These are phyloP conservation scores for Xylaria sp. DNA, from an alignment of 2,329 filamentous ascomycete species.

Conservation along the genomic window DNA sequence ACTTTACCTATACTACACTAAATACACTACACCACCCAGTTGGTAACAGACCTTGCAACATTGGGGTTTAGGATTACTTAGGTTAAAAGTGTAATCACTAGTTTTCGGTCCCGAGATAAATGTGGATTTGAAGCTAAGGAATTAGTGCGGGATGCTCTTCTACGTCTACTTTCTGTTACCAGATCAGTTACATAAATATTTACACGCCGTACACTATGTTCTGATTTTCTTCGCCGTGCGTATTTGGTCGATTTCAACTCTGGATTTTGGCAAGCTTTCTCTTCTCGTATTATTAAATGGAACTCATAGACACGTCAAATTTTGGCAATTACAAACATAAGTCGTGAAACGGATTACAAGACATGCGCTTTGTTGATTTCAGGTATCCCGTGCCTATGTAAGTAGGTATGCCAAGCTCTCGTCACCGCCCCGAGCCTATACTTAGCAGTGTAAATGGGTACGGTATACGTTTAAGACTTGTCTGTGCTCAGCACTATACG, in stretches of 20 bases:
- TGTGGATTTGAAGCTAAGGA: constrained; percentile 19
- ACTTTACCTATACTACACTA: not conserved
- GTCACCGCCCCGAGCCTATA: constrained; percentile 14
- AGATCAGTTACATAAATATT: constrained; percentile 12
- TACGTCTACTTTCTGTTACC: not conserved
- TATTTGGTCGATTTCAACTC: not conserved
- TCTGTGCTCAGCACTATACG: not conserved
- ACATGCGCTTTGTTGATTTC: constrained; percentile 5
- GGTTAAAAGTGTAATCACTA: constrained; percentile 6
- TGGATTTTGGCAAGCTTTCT: not conserved
- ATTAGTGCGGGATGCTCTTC: not conserved
- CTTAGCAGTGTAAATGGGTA: constrained; percentile 1
- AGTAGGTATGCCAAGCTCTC: constrained; percentile 1
- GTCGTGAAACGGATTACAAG: constrained; percentile 14
- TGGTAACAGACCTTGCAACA: not conserved
- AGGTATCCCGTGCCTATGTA: not conserved
- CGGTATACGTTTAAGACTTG: not conserved
- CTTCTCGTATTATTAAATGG: constrained; percentile 8
- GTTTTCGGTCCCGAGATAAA: constrained; percentile 31
- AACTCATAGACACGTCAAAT: not conserved
- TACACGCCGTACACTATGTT: too few species aligned
- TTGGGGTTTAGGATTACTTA: not conserved
- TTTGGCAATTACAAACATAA: constrained; percentile 9
- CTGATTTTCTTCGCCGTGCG: not conserved
- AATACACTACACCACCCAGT: not conserved